Conservation (phyloP, 257 asterid species). For the Solanum chiquidenum region DNA sequence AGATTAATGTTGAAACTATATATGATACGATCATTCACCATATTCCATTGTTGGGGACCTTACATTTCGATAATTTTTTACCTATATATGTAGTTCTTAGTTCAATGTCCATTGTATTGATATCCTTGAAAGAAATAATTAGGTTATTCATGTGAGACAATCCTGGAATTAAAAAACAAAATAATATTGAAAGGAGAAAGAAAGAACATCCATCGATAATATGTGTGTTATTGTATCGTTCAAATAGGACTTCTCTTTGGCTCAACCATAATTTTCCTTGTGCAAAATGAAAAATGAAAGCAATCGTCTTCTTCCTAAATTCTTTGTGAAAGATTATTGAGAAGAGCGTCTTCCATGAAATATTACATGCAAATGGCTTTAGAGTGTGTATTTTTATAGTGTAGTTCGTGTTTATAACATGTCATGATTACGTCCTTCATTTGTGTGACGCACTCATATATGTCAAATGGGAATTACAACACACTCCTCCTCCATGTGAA, state of each 20-base stretch:
- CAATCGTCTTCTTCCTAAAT: not conserved
- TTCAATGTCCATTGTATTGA: not conserved
- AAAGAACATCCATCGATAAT: not conserved
- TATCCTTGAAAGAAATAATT: not conserved
- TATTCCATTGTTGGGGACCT: not conserved
- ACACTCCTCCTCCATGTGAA: too few species aligned
- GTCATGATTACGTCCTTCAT: not conserved
- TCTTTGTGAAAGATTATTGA: not conserved
- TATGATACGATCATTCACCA: not conserved
- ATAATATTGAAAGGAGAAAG: not conserved
- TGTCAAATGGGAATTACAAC: not conserved
- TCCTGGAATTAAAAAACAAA: not conserved
- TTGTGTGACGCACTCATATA: not conserved
- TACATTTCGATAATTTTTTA: not conserved
- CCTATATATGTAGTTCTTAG: not conserved
- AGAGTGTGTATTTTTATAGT: not conserved
- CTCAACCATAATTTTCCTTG: not conserved
- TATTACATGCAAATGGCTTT: not conserved
- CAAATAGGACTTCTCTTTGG: not conserved
- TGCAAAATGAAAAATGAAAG: not conserved
- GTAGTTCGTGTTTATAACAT: not conserved
- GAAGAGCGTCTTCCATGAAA: not conserved
- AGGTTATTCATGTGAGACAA: not conserved
- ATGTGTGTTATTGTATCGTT: not conserved
- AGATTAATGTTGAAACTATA: not conserved